Evolutionary conservation across 768 basidiomycete genomes (phyloP).

Genomic region (Thelephora ganbajun): DNA sequence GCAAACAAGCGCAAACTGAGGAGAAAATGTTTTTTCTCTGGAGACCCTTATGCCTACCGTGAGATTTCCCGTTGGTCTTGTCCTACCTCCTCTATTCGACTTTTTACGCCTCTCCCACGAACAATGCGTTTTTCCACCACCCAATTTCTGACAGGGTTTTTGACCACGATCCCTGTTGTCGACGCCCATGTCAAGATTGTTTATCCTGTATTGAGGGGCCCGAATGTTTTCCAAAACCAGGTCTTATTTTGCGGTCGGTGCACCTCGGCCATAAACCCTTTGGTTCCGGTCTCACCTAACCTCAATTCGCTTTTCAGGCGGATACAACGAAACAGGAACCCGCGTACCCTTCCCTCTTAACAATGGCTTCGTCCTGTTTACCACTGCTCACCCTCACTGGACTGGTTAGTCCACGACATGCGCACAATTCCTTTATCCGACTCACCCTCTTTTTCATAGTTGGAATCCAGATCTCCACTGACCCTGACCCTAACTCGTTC

Average conservation of each 20-base stretch:
- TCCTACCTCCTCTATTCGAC: too few species aligned
- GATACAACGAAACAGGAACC: conserved; percentile 37
- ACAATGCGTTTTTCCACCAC: conserved; percentile 22
- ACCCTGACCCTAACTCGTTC: conserved; percentile 48
- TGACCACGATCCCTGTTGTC: conserved; percentile 22
- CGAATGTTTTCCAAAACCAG: conserved; percentile 46
- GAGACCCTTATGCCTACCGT: too few species aligned
- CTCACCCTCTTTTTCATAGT: conserved; percentile 17
- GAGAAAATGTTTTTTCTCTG: too few species aligned
- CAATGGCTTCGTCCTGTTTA: conserved; percentile 44
- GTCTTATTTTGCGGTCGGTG: conserved; percentile 52
- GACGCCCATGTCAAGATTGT: conserved; percentile 72
- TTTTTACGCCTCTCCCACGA: too few species aligned
- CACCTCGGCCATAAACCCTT: neutral
- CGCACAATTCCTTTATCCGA: conserved; percentile 5
- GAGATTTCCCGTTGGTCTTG: too few species aligned
- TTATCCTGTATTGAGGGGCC: conserved; percentile 61
- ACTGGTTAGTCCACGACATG: conserved; percentile 24
- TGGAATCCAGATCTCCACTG: conserved; percentile 38
- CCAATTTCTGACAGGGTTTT: conserved; percentile 22
- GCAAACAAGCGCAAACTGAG: too few species aligned
- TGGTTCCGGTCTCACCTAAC: neutral
- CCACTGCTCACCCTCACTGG: conserved; percentile 54
- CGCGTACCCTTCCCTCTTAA: conserved; percentile 59
- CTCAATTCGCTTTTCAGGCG: conserved; percentile 30